Evolutionary conservation across 1,284 basidiomycete genomes (phyloP), one percentile per base, ranked within the genome.

Genomic region (Boletus semigastroideus): DNA sequence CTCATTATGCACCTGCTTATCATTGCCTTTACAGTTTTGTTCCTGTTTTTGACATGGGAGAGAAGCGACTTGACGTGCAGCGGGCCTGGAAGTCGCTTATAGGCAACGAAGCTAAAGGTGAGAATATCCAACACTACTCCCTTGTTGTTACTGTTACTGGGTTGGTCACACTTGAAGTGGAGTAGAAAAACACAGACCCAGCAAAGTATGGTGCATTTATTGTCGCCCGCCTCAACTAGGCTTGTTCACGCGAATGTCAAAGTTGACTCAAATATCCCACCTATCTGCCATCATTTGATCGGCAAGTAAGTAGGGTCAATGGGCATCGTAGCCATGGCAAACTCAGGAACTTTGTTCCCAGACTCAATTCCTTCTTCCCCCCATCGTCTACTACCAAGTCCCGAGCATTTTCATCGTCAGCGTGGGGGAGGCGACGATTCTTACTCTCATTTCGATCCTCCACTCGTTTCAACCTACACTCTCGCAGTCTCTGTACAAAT

Each of bases 291-390:
- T 36, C 31, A 33, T 44, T 22, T 40, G 38, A 44, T 22, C 31
- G 31, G 31, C 5, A 22, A 22, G 22, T 27, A 25, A 16, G n/a
- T 48, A 40, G 39, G 38, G 46, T 27, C 33, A 42, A 36, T 42
- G 48, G 56, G 37, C 14, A 4, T 41, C 38, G 62, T 64, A 64
- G 52, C 38, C 63, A 64, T 64, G 63, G 59, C n/a, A 31, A 64
- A 51, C 31, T 41, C 22, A 40, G 43, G n/a, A 53, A 40, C 56
- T 28, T 31, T 52, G 36, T 52, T 12, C 49, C 49, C 48, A 44
- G 46, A 47, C 49, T 59, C 38, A 54, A 53, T 37, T 37, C 51
- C 22, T 36, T 37, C 42, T 46, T 49, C 47, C 53, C 51, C 46
- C 47, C 50, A 50, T 53, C 42, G 53, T 50, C 46, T 45, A n/a